Percentiles rank a stretch among this genome's conserved stretches.
Evolutionary conservation across 768 basidiomycete species (phyloP).

Genomic region (Goffeauzyma gilvescens): DNA sequence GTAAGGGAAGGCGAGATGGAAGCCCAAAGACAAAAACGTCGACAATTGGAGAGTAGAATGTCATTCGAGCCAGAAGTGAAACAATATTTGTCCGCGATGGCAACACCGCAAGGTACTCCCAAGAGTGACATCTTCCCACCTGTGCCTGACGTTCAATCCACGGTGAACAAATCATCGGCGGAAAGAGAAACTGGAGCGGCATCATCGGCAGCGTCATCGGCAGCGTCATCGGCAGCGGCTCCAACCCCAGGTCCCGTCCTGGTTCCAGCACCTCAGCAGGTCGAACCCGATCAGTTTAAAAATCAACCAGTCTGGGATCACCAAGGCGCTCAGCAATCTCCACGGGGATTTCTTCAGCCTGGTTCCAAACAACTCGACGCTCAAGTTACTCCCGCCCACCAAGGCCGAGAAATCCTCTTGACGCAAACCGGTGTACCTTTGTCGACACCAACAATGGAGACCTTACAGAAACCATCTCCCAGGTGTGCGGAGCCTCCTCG

Average conservation of each 20-base stretch:
- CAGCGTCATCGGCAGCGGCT: not conserved
- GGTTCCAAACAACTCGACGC: too few relatives aligned
- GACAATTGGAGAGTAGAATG: not conserved
- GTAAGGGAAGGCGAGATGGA: not conserved
- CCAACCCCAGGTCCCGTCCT: not conserved
- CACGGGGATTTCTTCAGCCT: too few relatives aligned
- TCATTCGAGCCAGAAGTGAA: slow-evolving; percentile 3
- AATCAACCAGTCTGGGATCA: not conserved
- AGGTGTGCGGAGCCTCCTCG: too few relatives aligned
- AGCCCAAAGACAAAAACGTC: not conserved
- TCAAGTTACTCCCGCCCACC: too few relatives aligned
- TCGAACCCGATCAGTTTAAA: not conserved
- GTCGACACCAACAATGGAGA: too few relatives aligned
- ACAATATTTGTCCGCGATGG: not conserved
- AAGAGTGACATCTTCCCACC: not conserved
- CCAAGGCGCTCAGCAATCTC: too few relatives aligned
- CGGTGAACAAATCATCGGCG: too few relatives aligned
- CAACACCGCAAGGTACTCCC: not conserved
- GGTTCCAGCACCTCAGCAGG: not conserved
- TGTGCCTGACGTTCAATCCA: too few relatives aligned
- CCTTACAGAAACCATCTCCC: too few relatives aligned
- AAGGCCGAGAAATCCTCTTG: too few relatives aligned
- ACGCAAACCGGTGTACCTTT: too few relatives aligned
- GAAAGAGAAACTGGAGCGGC: too few relatives aligned
- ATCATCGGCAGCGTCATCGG: not conserved